Percentiles rank a stretch among this genome's conserved stretches.
phyloP scores from a whole-genome alignment of 208 protist genomes.

The Phytomonas serpens region DNA sequence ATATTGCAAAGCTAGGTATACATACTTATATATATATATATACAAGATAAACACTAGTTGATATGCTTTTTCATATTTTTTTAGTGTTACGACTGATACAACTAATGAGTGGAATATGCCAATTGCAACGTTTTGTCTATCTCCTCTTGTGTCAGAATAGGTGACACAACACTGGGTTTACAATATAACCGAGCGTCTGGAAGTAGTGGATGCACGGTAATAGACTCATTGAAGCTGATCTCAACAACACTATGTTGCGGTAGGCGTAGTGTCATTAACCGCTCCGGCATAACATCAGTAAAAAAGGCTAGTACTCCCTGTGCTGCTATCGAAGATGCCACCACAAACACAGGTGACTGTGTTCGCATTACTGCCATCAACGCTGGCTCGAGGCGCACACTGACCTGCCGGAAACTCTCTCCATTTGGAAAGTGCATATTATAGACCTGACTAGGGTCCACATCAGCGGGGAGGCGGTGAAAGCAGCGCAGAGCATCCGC shows the following conservation, averaged over 20 bases:
- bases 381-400: conserved; percentile 74
- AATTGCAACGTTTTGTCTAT: conserved; percentile 15
- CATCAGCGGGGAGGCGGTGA: conserved; percentile 27
- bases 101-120: conserved; percentile 5
- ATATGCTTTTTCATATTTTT: neutral
- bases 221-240: conserved; percentile 62
- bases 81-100: neutral
- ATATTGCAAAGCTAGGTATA: neutral
- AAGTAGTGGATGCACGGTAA: conserved; percentile 66
- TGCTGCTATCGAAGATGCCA: conserved; percentile 56
- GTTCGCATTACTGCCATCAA: conserved; percentile 83
- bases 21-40: conserved; percentile 1
- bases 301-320: conserved; percentile 74
- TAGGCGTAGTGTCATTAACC: conserved; percentile 55
- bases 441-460: conserved; percentile 52
- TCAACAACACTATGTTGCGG: conserved; percentile 66
- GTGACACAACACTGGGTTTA: conserved; percentile 6
- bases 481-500: conserved; percentile 31
- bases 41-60: neutral
- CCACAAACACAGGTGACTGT: conserved; percentile 67
- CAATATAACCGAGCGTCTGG: conserved; percentile 12
- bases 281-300: conserved; percentile 65
- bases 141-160: conserved; percentile 15
- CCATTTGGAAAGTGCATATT: conserved; percentile 80
- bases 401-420: conserved; percentile 81